phyloP scores from a whole-genome alignment of 257 asterid genomes.

The Solanum pinnatisectum region DNA sequence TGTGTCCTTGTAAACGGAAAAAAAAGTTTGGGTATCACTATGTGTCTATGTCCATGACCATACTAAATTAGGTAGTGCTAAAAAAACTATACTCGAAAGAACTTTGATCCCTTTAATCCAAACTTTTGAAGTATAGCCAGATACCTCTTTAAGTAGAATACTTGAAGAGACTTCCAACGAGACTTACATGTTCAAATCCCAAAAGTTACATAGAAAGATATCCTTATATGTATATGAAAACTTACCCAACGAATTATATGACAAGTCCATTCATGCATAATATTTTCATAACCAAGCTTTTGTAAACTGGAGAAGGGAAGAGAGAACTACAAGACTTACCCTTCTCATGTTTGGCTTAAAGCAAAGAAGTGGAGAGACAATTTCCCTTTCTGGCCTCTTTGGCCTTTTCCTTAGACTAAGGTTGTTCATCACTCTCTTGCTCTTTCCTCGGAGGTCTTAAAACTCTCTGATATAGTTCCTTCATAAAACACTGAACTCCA shows the following conservation, averaged over 20 bases:
- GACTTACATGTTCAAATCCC: neutral
- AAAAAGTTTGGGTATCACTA: neutral
- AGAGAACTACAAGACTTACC: neutral
- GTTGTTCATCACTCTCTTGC: neutral
- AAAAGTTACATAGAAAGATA: neutral
- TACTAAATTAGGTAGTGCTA: neutral
- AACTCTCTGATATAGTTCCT: neutral
- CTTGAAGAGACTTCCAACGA: neutral
- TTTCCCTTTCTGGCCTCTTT: neutral
- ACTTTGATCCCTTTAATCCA: neutral
- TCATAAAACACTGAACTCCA: neutral
- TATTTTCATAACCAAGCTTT: neutral
- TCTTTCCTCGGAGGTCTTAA: neutral
- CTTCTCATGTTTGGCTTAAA: neutral
- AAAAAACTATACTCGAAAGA: neutral
- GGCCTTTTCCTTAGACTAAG: neutral
- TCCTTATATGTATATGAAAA: neutral
- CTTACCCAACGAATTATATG: neutral
- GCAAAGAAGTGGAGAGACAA: neutral
- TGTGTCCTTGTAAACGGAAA: neutral
- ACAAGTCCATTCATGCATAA: neutral
- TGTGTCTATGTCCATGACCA: neutral
- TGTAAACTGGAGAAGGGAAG: neutral
- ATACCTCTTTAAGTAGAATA: neutral
- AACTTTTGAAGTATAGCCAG: neutral